phyloP scores from a whole-genome alignment of 2,329 filamentous ascomycete species.

The Arthrobotrys iridis region DNA sequence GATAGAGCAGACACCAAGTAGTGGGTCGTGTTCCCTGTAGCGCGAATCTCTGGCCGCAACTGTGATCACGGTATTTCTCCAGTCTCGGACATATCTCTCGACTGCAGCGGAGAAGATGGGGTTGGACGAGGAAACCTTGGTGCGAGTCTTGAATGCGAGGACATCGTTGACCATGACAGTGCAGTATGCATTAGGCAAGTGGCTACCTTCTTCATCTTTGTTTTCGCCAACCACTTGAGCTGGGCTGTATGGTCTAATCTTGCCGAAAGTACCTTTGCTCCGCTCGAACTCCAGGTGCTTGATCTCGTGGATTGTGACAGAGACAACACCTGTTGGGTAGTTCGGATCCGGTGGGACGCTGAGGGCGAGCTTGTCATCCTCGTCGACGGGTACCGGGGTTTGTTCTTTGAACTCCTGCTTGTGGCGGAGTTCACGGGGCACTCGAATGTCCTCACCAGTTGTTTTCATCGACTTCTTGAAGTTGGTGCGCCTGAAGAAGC shows the following conservation, averaged over 20 bases:
- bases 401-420: constrained; percentile 84
- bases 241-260: constrained; percentile 60
- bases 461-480: constrained; percentile 85
- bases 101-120: constrained; percentile 98
- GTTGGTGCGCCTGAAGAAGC: constrained; percentile 90
- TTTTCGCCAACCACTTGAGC: constrained; percentile 72
- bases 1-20: constrained; percentile 89
- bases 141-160: constrained; percentile 79
- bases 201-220: constrained; percentile 81
- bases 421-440: constrained; percentile 76
- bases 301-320: constrained; percentile 89
- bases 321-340: constrained; percentile 91
- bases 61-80: constrained; percentile 86
- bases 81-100: constrained; percentile 90
- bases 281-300: constrained; percentile 94
- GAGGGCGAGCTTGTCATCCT: constrained; percentile 82
- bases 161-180: constrained; percentile 91
- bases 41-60: constrained; percentile 88
- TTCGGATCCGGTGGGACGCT: constrained; percentile 94
- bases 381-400: constrained; percentile 78
- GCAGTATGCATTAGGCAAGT: constrained; percentile 90
- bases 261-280: constrained; percentile 83
- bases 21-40: constrained; percentile 91
- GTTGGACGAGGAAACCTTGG: constrained; percentile 91
- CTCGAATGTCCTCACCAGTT: constrained; percentile 81